Conservation (phyloP, 1,139 yeast species). For the Suhomyces chickasaworum region DNA sequence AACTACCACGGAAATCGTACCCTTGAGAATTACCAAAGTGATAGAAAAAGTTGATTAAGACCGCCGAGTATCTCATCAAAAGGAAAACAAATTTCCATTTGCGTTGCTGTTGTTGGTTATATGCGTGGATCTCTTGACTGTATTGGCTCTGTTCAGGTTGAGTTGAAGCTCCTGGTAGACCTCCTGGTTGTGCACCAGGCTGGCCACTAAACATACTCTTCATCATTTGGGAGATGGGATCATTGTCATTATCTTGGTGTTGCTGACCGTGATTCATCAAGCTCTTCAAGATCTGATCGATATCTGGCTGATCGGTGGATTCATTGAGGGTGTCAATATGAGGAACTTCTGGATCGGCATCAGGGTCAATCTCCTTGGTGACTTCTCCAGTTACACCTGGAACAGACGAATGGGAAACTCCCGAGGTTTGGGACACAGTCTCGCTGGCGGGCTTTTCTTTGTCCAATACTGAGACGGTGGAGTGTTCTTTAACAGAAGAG, state of each 20-base stretch:
- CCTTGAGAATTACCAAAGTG: slow-evolving; percentile 27
- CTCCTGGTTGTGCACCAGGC: slow-evolving; percentile 11
- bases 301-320: slow-evolving; percentile 20
- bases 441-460: slow-evolving; percentile 13
- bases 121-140: slow-evolving; percentile 33
- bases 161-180: slow-evolving; percentile 17
- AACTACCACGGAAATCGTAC: slow-evolving; percentile 33
- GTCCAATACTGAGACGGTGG: slow-evolving; percentile 42
- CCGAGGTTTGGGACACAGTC: background rate
- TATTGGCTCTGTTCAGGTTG: slow-evolving; percentile 26
- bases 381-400: background rate
- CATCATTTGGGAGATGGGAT: slow-evolving; percentile 41
- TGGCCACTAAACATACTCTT: slow-evolving; percentile 18
- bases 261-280: slow-evolving; percentile 27
- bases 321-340: slow-evolving; percentile 26
- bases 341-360: slow-evolving; percentile 40
- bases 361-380: slow-evolving; percentile 14
- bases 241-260: slow-evolving; percentile 15
- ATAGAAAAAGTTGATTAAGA: slow-evolving; percentile 37
- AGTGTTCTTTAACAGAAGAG: slow-evolving; percentile 36
- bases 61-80: slow-evolving; percentile 30
- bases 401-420: background rate
- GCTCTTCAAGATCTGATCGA: slow-evolving; percentile 40
- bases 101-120: slow-evolving; percentile 37
- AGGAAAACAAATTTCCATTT: slow-evolving; percentile 37